Percentiles rank a stretch among this genome's conserved stretches.
phyloP scores from a whole-genome alignment of 495 filamentous ascomycete species.

The Tuber brumale region DNA sequence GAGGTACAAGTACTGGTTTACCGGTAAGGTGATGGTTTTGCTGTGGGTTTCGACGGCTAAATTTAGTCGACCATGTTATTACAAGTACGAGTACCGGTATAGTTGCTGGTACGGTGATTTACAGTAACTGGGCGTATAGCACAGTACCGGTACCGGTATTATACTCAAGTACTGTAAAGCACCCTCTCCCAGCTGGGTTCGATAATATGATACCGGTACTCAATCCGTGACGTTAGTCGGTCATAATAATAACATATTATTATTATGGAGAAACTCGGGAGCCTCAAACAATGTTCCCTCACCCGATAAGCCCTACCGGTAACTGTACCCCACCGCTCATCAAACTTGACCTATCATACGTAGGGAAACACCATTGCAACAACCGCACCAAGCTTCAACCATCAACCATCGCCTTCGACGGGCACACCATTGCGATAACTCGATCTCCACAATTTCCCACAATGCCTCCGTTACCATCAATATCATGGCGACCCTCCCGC shows the following conservation, averaged over 20 bases:
- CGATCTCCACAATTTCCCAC: not conserved
- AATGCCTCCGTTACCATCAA: not conserved
- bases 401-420: not conserved
- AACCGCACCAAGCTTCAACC: not conserved
- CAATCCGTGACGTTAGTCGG: slow-evolving; percentile 4
- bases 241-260: not conserved
- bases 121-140: not conserved
- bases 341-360: not conserved
- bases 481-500: not conserved
- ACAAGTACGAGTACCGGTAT: too few relatives aligned
- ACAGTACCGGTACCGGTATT: too few relatives aligned
- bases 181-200: not conserved
- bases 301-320: too few relatives aligned
- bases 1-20: too few relatives aligned
- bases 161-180: too few relatives aligned
- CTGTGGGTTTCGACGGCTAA: too few relatives aligned
- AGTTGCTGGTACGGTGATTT: not conserved
- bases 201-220: not conserved
- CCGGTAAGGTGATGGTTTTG: not conserved
- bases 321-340: too few relatives aligned
- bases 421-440: slow-evolving; percentile 1
- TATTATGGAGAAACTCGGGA: not conserved
- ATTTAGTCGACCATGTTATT: too few relatives aligned
- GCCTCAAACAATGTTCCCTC: not conserved
- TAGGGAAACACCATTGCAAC: not conserved